phyloP scores from a whole-genome alignment of 148 eudicot species.

The Polygonum aviculare region DNA sequence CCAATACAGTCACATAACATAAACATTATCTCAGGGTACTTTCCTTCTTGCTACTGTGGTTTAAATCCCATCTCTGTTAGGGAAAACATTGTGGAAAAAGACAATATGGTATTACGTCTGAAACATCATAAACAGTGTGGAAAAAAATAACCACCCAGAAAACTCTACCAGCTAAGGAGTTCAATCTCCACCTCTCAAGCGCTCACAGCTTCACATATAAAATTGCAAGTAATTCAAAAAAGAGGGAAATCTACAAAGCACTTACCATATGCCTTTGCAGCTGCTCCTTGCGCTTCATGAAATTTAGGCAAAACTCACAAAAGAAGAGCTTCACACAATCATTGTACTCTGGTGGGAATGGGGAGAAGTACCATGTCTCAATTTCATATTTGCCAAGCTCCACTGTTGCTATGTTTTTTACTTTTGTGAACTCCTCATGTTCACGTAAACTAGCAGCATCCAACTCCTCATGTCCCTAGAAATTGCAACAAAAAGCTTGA shows the following conservation, averaged over 20 bases:
- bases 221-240: neutral
- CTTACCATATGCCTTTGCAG: slow-evolving; percentile 97
- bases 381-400: slow-evolving; percentile 97
- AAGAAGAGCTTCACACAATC: slow-evolving; percentile 89
- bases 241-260: slow-evolving; percentile 4
- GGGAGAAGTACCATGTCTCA: slow-evolving; percentile 99
- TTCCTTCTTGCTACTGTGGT: neutral
- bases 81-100: neutral
- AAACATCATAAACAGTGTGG: neutral
- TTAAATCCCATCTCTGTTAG: neutral
- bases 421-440: slow-evolving; percentile 98
- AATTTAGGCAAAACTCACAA: slow-evolving; percentile 96
- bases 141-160: neutral
- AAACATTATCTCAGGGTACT: neutral
- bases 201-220: neutral
- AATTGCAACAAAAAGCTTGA: neutral
- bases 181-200: neutral
- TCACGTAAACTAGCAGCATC: slow-evolving; percentile 99
- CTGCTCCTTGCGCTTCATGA: slow-evolving; percentile 93
- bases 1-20: neutral
- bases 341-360: slow-evolving; percentile 95
- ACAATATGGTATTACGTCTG: neutral
- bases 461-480: slow-evolving; percentile 93
- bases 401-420: slow-evolving; percentile 88
- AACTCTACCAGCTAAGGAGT: neutral